A percentile compares a stretch with the other conserved stretches of the same genome.
phyloP scores from a whole-genome alignment of 2,329 filamentous ascomycete genomes.

The Ceratocystis huliohia region DNA sequence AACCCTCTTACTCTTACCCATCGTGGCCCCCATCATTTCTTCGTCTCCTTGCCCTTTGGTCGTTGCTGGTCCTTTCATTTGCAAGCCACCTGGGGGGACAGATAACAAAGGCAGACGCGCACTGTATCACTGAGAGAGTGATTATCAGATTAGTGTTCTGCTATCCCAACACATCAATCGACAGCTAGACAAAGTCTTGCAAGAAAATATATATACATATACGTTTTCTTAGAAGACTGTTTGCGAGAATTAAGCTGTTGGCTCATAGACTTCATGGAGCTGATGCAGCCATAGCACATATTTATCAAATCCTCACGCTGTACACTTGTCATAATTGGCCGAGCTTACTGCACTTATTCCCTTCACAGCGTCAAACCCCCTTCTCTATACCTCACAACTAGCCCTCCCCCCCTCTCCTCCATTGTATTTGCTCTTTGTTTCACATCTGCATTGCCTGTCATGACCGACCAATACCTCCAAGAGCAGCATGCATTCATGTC shows the following conservation, averaged over 20 bases:
- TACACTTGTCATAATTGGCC: neutral
- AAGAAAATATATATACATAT: neutral
- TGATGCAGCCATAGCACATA: too few species aligned
- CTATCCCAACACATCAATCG: too few species aligned
- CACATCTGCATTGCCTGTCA: slow-evolving; percentile 26
- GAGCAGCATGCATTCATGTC: slow-evolving; percentile 32
- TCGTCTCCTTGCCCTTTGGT: neutral
- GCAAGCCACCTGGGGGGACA: too few species aligned
- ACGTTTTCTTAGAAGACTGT: too few species aligned
- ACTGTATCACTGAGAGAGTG: too few species aligned
- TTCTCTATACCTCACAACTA: neutral
- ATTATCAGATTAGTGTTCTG: too few species aligned
- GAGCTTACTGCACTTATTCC: neutral
- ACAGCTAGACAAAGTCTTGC: neutral
- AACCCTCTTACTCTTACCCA: neutral
- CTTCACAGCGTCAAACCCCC: too few species aligned
- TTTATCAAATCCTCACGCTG: too few species aligned
- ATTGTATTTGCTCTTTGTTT: neutral
- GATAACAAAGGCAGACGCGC: too few species aligned
- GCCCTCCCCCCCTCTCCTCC: neutral
- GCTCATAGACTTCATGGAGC: too few species aligned
- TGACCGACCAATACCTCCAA: slow-evolving; percentile 31
- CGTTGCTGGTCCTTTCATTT: neutral
- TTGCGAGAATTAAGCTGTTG: too few species aligned
- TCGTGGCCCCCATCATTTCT: neutral